Conservation (phyloP, 805 yeast genomes). For the Lipomyces oligophaga region DNA sequence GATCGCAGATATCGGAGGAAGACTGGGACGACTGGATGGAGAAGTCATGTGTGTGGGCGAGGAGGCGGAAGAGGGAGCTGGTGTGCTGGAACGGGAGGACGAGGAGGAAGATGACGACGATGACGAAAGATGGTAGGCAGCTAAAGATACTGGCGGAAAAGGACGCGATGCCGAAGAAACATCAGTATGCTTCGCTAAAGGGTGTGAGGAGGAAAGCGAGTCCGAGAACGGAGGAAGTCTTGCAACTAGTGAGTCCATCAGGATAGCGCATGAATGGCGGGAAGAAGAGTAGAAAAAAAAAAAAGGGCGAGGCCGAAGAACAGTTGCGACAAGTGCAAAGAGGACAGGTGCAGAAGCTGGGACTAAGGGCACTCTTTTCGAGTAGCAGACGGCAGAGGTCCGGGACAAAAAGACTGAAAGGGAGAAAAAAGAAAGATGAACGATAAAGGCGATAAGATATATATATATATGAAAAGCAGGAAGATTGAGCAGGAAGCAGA, state of each 20-base stretch:
- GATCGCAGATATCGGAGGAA: background rate
- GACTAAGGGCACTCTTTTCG: no score
- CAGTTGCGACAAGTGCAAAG: background rate
- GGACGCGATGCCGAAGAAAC: constrained; percentile 1
- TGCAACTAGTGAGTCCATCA: background rate
- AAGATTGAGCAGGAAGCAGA: no score
- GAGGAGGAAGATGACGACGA: constrained; percentile 5
- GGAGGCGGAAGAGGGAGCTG: constrained; percentile 2
- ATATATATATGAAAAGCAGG: no score
- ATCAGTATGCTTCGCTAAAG: constrained; percentile 5
- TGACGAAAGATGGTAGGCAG: constrained; percentile 17
- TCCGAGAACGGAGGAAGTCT: background rate
- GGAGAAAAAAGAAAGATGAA: no score
- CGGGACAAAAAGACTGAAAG: no score
- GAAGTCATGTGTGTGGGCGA: background rate
- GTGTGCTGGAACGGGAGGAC: constrained; percentile 1
- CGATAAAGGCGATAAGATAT: no score
- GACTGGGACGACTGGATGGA: background rate
- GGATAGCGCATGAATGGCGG: no score
- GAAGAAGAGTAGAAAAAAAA: background rate
- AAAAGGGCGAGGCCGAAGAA: background rate
- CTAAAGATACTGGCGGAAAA: constrained; percentile 18
- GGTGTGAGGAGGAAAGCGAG: background rate
- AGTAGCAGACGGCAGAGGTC: no score
- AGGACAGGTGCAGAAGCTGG: background rate